A percentile compares a stretch with the other conserved stretches of the same genome.
Evolutionary conservation across 1,139 yeast genomes (phyloP).

Genomic region (Debaryomycetaceae sp.): DNA sequence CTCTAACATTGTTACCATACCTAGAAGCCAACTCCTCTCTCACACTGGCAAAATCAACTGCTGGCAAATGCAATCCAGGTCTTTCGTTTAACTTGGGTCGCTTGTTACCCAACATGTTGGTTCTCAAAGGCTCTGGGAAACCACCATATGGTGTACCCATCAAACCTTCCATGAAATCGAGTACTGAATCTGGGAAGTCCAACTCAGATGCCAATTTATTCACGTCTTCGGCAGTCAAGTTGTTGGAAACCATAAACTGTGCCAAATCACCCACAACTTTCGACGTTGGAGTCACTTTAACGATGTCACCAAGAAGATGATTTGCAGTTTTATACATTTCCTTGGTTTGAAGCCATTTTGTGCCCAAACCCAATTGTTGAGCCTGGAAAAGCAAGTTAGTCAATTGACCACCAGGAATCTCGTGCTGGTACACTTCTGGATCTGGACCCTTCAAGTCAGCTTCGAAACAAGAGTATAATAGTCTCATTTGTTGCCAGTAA

Average conservation of each 20-base stretch:
- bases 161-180: conserved; percentile 97
- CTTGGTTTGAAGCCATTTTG: conserved; percentile 94
- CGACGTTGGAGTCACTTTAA: conserved; percentile 97
- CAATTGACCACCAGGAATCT: conserved; percentile 99
- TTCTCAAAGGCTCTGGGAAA: conserved; percentile 97
- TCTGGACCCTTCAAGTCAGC: conserved; percentile 99
- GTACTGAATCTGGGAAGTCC: conserved; percentile 97
- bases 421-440: conserved; percentile 97
- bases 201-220: conserved; percentile 80
- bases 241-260: conserved; percentile 97
- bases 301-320: conserved; percentile 87
- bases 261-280: conserved; percentile 99
- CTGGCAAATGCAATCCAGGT: conserved; percentile 87
- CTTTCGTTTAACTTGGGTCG: conserved; percentile 84
- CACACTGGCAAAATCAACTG: conserved; percentile 71
- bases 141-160: conserved; percentile 99
- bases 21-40: conserved; percentile 68
- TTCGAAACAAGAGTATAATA: conserved; percentile 93
- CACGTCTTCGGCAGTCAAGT: conserved; percentile 81
- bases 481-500: conserved; percentile 99
- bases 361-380: conserved; percentile 95
- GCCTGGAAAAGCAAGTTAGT: conserved; percentile 98
- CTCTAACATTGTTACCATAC: conserved; percentile 61
- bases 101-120: conserved; percentile 78
- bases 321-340: conserved; percentile 91